Evolutionary conservation across 345 rosid species (phyloP).

Genomic region (Camelina neglecta): DNA sequence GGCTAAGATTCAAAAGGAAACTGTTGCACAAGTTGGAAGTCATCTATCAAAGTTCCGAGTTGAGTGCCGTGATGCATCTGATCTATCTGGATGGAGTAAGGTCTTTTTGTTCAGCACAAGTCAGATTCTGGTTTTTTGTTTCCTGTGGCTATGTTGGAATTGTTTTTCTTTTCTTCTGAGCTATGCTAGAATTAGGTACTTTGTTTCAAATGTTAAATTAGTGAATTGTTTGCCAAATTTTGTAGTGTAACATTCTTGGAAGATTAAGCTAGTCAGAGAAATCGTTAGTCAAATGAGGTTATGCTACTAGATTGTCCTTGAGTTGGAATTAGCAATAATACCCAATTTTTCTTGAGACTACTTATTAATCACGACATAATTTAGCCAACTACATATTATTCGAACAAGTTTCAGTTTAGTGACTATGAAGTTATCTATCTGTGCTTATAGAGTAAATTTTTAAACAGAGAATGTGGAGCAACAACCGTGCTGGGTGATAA

Average conservation of each 20-base stretch:
- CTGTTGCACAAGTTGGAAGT: slow-evolving; percentile 82
- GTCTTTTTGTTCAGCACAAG: slow-evolving; percentile 19
- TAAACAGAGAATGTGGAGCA: slow-evolving; percentile 66
- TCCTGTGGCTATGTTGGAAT: not conserved
- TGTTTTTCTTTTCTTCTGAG: not conserved
- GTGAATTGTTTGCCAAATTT: not conserved
- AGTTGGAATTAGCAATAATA: not conserved
- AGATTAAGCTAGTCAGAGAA: not conserved
- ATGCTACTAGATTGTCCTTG: slow-evolving; percentile 10
- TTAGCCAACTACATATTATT: not conserved
- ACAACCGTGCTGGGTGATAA: slow-evolving; percentile 94
- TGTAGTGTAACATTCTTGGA: not conserved
- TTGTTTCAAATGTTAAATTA: slow-evolving; percentile 26
- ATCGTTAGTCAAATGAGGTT: slow-evolving; percentile 23
- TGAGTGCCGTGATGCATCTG: slow-evolving; percentile 93
- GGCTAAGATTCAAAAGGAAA: slow-evolving; percentile 83
- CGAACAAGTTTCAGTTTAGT: not conserved
- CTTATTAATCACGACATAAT: not conserved
- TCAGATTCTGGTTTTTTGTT: slow-evolving; percentile 4
- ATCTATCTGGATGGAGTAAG: slow-evolving; percentile 87
- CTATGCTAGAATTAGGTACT: not conserved
- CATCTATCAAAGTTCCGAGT: slow-evolving; percentile 84
- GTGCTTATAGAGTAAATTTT: slow-evolving; percentile 35
- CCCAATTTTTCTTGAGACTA: not conserved
- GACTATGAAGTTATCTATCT: slow-evolving; percentile 4